Conservation (phyloP, 805 yeast genomes). For the Sugiyamaella qingdaonensis region DNA sequence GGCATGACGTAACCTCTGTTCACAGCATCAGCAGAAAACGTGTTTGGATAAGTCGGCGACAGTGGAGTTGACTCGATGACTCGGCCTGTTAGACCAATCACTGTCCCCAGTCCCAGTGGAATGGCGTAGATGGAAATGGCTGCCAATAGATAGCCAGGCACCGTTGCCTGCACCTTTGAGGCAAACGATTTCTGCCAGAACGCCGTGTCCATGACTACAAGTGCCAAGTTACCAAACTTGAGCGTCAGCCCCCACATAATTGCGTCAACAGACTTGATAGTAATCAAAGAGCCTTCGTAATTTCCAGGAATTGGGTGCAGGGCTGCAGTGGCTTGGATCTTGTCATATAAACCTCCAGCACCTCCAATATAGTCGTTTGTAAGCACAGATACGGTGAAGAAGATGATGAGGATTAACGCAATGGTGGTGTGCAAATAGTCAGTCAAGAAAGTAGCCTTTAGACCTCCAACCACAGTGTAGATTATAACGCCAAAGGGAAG, state of each 20-base stretch:
- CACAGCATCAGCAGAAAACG: conserved; percentile 60
- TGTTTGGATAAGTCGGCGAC: conserved; percentile 76
- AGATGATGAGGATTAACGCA: conserved; percentile 21
- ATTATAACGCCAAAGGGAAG: conserved; percentile 47
- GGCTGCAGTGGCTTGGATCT: conserved; percentile 4
- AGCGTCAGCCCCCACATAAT: conserved; percentile 20
- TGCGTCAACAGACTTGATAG: conserved; percentile 28
- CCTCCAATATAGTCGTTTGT: conserved; percentile 42
- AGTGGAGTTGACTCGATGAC: conserved; percentile 57
- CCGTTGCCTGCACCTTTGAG: conserved; percentile 39
- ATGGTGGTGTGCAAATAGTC: conserved; percentile 51
- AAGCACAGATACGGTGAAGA: conserved; percentile 31
- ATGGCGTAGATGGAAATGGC: conserved; percentile 44
- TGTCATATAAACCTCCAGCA: conserved; percentile 43
- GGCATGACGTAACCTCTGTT: conserved; percentile 61
- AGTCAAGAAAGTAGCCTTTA: conserved; percentile 49
- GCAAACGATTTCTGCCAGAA: conserved; percentile 43
- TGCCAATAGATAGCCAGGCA: conserved; percentile 46
- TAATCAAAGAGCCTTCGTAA: conserved; percentile 42
- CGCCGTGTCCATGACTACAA: conserved; percentile 47
- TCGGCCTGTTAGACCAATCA: conserved; percentile 38
- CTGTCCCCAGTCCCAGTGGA: conserved; percentile 36
- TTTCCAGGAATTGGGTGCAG: conserved; percentile 12
- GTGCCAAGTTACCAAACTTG: conserved; percentile 75
- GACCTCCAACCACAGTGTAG: conserved; percentile 49